Conservation (phyloP, 2,329 filamentous ascomycete species). For the Emydomyces testavorans region DNA sequence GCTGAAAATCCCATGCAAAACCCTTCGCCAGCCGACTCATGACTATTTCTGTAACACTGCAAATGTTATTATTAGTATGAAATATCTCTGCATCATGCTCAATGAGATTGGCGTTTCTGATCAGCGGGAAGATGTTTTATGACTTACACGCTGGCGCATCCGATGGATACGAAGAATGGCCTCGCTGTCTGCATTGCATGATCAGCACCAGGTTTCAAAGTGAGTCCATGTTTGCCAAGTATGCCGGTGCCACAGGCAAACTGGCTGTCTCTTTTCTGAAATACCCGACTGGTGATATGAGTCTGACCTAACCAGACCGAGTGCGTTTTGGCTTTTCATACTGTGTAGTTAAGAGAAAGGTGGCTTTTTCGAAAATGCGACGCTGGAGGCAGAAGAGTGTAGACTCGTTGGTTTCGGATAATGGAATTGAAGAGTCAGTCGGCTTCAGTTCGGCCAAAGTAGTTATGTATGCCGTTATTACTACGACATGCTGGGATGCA, state of each 20-base stretch:
- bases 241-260: background rate
- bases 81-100: background rate
- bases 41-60: too few relatives aligned
- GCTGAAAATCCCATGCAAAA: too few relatives aligned
- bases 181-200: constrained; percentile 3
- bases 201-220: constrained; percentile 11
- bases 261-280: background rate
- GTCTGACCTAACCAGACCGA: background rate
- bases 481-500: too few relatives aligned
- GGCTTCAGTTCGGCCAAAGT: too few relatives aligned
- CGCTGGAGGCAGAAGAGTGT: background rate
- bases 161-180: background rate
- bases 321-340: too few relatives aligned
- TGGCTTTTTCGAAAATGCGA: background rate
- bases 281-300: background rate
- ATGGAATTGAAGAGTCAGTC: too few relatives aligned
- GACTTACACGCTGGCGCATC: background rate
- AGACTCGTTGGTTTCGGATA: background rate
- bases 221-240: constrained; percentile 7
- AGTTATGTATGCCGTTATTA: too few relatives aligned
- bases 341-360: background rate
- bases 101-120: background rate
- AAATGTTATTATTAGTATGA: too few relatives aligned
- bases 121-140: background rate
- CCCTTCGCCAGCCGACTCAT: too few relatives aligned